Evolutionary conservation across 352 stramenopile species (phyloP).

Genomic region (Phytopythium cucurbitacearum): DNA sequence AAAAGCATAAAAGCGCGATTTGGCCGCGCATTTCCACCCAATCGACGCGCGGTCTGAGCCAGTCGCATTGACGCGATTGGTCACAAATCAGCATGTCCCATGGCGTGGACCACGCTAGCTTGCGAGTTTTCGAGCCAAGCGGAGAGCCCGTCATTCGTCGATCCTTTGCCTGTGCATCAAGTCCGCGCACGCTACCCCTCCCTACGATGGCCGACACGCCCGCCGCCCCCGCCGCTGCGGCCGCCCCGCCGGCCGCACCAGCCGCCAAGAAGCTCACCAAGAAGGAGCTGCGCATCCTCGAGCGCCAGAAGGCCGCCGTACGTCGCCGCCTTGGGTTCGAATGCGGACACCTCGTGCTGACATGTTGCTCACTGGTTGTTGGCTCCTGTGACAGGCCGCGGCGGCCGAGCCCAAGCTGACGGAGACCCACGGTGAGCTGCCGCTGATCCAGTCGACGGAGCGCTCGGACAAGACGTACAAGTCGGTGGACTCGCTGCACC

Average conservation of each 20-base stretch:
- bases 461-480: slow-evolving; percentile 74
- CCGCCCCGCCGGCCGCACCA: background rate
- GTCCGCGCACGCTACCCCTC: background rate
- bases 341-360: slow-evolving; percentile 2
- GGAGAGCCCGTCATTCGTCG: too few relatives aligned
- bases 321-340: slow-evolving; percentile 2
- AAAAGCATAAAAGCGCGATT: background rate
- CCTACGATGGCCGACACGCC: slow-evolving; percentile 42
- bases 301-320: slow-evolving; percentile 79
- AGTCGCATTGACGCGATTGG: too few relatives aligned
- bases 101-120: too few relatives aligned
- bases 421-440: slow-evolving; percentile 84
- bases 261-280: slow-evolving; percentile 85
- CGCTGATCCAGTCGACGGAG: slow-evolving; percentile 89
- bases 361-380: slow-evolving; percentile 3
- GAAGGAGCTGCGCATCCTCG: slow-evolving; percentile 88
- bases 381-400: slow-evolving; percentile 22
- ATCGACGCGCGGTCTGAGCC: background rate
- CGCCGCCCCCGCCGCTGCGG: slow-evolving; percentile 11
- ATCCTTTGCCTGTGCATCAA: too few relatives aligned
- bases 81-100: too few relatives aligned
- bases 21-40: background rate
- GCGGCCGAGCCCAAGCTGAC: slow-evolving; percentile 67
- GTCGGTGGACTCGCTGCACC: slow-evolving; percentile 30
- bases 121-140: background rate